Evolutionary conservation across 2,329 filamentous ascomycete species (phyloP).

Genomic region (Talaromyces sp.): DNA sequence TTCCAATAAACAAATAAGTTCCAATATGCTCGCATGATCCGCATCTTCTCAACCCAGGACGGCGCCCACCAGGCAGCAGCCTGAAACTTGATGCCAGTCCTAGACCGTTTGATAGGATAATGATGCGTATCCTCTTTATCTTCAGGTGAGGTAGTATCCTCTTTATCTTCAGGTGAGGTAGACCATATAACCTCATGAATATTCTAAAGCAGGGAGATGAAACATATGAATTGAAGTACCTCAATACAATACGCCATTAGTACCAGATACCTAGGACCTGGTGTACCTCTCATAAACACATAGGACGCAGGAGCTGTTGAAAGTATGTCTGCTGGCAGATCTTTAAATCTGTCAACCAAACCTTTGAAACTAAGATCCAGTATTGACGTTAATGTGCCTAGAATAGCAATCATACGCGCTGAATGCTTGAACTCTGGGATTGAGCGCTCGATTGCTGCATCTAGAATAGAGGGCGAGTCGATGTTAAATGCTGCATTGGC

Average conservation of each 20-base stretch:
- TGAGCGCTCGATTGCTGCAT: background rate
- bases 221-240: background rate
- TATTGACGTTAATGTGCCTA: background rate
- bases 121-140: no score
- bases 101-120: background rate
- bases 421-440: background rate
- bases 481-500: background rate
- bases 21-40: slow-evolving; percentile 2
- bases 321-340: background rate
- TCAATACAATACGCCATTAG: slow-evolving; percentile 5
- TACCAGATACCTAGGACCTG: background rate
- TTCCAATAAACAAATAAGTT: background rate
- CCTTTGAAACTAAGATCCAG: background rate
- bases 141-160: no score
- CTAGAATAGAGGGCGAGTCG: background rate
- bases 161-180: background rate
- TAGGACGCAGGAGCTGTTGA: background rate
- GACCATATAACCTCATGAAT: background rate
- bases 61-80: background rate
- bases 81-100: background rate
- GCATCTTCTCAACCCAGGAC: background rate
- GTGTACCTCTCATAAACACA: background rate
- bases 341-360: background rate
- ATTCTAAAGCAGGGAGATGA: slow-evolving; percentile 1
- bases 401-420: background rate